Evolutionary conservation across 495 filamentous ascomycete genomes (phyloP), one percentile per base, ranked within the genome.

Genomic region (Annulohypoxylon maeteangense): DNA sequence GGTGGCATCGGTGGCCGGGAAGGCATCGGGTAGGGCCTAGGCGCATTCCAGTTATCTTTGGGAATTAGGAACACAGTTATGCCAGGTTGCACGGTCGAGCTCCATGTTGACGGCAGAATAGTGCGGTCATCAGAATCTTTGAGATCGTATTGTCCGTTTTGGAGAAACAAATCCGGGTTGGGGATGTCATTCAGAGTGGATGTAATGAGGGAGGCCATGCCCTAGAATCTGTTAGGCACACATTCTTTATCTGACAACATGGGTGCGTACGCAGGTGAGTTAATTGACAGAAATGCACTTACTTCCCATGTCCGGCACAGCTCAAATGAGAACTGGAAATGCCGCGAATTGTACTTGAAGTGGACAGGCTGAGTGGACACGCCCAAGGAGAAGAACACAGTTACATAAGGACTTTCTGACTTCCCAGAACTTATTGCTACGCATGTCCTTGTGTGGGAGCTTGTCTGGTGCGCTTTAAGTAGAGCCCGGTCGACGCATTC

Each of bases 251-350:
- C 22, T 57, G 14, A 40, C 1, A 14, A 40, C n/a, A n/a, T 4
- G 16, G 10, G 25, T 40, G 29, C 1, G 7, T 44, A 44, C 1
- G 7, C 16, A 44, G 12, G 16, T 44, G 12, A 12, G 40, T n/a
- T 29, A 6, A 29, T 6, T 29, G 14, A 14, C n/a, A 40, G 12
- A n/a, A 1, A 31, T 7, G 4, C 0, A 44, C 66, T 65, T 42
- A 70, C 67, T 29, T 65, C 68, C 68, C 62, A 65, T 14, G 47
- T 70, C 1, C 68, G 68, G 11, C 68, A 70, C 11, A 61, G 36
- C 8, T 70, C 61, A 25, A 55, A 70, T 1, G 61, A 3, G 20
- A 70, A 65, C 48, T 65, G 45, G 7, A 55, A 70, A 36, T 56
- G 27, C 1, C 20, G 29, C 0, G 0, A 14, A 2, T 12, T 29